Percentiles rank a stretch among this genome's conserved stretches.
phyloP scores from a whole-genome alignment of 2,329 filamentous ascomycete species.

The Cryphonectria radicalis region DNA sequence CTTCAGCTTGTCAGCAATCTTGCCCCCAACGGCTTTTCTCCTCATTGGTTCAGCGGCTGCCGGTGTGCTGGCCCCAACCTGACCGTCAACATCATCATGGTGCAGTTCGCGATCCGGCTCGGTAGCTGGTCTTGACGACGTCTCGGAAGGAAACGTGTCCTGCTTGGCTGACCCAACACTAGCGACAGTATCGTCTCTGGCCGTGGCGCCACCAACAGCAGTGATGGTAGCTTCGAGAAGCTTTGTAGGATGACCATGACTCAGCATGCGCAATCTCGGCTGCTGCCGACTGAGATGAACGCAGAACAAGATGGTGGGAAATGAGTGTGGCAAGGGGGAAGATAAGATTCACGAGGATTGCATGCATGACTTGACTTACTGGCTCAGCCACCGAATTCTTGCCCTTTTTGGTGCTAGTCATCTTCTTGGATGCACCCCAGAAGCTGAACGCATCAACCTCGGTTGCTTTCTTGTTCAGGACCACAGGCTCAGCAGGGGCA shows the following conservation, averaged over 20 bases:
- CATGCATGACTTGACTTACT: slow-evolving; percentile 34
- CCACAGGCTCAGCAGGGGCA: slow-evolving; percentile 15
- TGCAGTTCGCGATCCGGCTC: slow-evolving; percentile 8
- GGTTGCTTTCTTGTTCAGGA: slow-evolving; percentile 31
- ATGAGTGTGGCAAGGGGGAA: slow-evolving; percentile 29
- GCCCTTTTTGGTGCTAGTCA: slow-evolving; percentile 39
- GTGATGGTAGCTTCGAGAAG: slow-evolving; percentile 49
- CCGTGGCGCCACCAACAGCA: slow-evolving; percentile 34
- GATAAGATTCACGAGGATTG: slow-evolving; percentile 28
- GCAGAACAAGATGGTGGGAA: slow-evolving; percentile 22
- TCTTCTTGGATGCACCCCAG: slow-evolving; percentile 59
- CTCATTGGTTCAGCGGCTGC: slow-evolving; percentile 41
- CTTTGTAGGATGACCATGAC: slow-evolving; percentile 44
- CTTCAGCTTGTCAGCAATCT: slow-evolving; percentile 61
- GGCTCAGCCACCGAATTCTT: slow-evolving; percentile 45
- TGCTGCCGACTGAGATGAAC: slow-evolving; percentile 34
- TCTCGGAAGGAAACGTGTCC: slow-evolving; percentile 45
- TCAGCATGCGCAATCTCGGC: slow-evolving; percentile 55
- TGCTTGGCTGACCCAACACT: slow-evolving; percentile 37
- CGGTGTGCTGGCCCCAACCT: slow-evolving; percentile 5
- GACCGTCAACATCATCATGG: not conserved
- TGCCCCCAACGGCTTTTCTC: slow-evolving; percentile 54
- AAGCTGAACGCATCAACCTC: slow-evolving; percentile 56
- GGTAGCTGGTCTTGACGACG: slow-evolving; percentile 40
- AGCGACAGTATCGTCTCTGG: slow-evolving; percentile 20